A percentile compares a stretch with the other conserved stretches of the same genome.
phyloP scores from a whole-genome alignment of 345 rosid genomes.

The Eucalyptus viminalis region DNA sequence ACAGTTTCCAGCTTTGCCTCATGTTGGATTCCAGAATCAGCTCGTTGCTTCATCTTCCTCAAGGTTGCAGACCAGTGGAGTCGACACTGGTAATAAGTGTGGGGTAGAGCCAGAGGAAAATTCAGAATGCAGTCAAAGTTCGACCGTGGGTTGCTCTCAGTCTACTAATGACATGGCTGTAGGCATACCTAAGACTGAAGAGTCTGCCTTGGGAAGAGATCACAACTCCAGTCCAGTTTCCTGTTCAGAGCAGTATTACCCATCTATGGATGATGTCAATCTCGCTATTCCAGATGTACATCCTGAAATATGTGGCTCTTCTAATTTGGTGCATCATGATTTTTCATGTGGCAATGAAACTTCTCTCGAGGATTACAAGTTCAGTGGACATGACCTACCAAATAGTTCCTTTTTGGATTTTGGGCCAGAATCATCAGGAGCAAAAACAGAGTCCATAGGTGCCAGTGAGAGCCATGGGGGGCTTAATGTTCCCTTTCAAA shows the following conservation, averaged over 20 bases:
- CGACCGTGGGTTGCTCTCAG: constrained; percentile 45
- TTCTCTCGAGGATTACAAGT: constrained; percentile 29
- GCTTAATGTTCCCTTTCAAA: constrained; percentile 27
- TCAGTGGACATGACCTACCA: constrained; percentile 27
- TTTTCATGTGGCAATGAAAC: constrained; percentile 21
- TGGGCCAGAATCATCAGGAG: constrained; percentile 31
- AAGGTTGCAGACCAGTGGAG: constrained; percentile 56
- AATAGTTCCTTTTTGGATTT: constrained; percentile 34
- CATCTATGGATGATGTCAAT: constrained; percentile 29
- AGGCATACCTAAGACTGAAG: constrained; percentile 13
- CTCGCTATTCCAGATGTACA: constrained; percentile 44
- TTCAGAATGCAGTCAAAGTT: constrained; percentile 93
- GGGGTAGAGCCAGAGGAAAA: constrained; percentile 55
- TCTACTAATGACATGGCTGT: constrained; percentile 29
- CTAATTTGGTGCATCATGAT: constrained; percentile 25
- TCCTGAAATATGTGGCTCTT: constrained; percentile 44
- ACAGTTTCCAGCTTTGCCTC: constrained; percentile 59
- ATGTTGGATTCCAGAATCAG: constrained; percentile 39
- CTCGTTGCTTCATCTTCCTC: constrained; percentile 45
- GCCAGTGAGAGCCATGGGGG: constrained; percentile 28
- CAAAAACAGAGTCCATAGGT: constrained; percentile 24
- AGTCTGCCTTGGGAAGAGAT: constrained; percentile 30
- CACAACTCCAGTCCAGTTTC: constrained; percentile 44
- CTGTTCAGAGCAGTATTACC: constrained; percentile 44
- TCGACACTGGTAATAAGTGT: constrained; percentile 41